Percentiles rank a stretch among this genome's conserved stretches.
Evolutionary conservation across 2,329 filamentous ascomycete genomes (phyloP).

Genomic region (Xylaria sp.): DNA sequence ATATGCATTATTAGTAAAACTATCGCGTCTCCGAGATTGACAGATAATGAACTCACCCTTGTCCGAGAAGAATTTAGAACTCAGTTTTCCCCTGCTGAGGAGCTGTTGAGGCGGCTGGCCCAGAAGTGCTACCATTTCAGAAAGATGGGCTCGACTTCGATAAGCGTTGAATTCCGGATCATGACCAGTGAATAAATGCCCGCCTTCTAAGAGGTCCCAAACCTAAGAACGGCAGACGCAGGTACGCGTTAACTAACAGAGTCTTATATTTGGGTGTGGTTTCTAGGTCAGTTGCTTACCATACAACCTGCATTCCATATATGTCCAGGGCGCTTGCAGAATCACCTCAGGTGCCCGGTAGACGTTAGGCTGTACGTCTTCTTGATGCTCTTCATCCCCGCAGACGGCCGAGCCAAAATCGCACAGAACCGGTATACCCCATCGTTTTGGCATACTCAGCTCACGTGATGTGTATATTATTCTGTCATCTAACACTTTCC

Average conservation of each 20-base stretch:
- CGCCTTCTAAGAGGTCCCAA: conserved; percentile 62
- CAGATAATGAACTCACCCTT: background rate
- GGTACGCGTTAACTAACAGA: conserved; percentile 3
- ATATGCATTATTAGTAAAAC: background rate
- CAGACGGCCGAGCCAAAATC: conserved; percentile 61
- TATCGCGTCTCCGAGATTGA: background rate
- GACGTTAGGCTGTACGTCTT: conserved; percentile 55
- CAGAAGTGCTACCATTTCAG: conserved; percentile 60
- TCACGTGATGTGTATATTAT: conserved; percentile 57
- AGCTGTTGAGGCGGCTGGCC: conserved; percentile 55
- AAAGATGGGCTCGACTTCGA: conserved; percentile 58
- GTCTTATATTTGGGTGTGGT: background rate
- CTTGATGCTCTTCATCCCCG: conserved; percentile 51
- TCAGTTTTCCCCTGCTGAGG: conserved; percentile 39
- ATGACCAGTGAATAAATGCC: conserved; percentile 56
- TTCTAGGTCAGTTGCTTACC: background rate
- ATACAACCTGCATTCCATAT: conserved; percentile 65
- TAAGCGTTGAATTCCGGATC: conserved; percentile 55
- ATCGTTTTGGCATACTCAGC: conserved; percentile 44
- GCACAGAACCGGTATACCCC: conserved; percentile 50
- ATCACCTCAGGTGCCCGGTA: conserved; percentile 62
- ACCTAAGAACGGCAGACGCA: conserved; percentile 48
- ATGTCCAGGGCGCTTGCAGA: conserved; percentile 60
- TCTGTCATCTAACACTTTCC: conserved; percentile 56
- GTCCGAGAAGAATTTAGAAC: background rate